Conservation (phyloP, 2,329 filamentous ascomycete species). For the Didymella glomerata region DNA sequence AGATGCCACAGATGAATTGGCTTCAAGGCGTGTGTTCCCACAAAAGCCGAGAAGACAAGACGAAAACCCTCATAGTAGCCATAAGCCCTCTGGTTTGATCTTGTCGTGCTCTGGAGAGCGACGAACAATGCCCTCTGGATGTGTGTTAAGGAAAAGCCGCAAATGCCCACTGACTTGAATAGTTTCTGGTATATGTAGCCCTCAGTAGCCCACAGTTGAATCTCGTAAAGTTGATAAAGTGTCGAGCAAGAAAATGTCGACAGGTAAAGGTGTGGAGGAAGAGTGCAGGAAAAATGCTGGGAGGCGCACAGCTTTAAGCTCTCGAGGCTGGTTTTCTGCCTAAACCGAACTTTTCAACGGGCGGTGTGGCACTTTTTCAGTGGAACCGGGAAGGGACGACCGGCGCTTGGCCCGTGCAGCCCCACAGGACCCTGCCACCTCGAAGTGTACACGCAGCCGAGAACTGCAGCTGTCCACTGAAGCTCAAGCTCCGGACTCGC, state of each 20-base stretch:
- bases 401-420: conserved; percentile 12
- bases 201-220: conserved; percentile 49
- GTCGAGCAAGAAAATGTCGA: conserved; percentile 19
- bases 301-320: conserved; percentile 25
- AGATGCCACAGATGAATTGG: conserved; percentile 56
- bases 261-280: conserved; percentile 17
- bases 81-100: conserved; percentile 52
- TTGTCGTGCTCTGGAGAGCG: conserved; percentile 49
- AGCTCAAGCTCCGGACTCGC: conserved; percentile 14
- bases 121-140: conserved; percentile 46
- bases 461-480: conserved; percentile 5
- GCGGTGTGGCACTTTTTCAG: not conserved
- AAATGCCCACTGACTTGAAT: conserved; percentile 54
- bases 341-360: conserved; percentile 18
- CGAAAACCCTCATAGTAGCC: conserved; percentile 52
- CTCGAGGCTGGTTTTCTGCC: not conserved
- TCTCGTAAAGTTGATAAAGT: conserved; percentile 36
- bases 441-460: conserved; percentile 11
- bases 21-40: conserved; percentile 62
- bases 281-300: conserved; percentile 18
- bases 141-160: conserved; percentile 53
- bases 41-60: conserved; percentile 59
- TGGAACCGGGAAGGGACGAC: conserved; percentile 5
- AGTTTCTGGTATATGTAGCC: conserved; percentile 45
- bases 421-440: conserved; percentile 4